Evolutionary conservation across 148 eudicot genomes (phyloP).

Genomic region (Vaccinium vitisidaea): DNA sequence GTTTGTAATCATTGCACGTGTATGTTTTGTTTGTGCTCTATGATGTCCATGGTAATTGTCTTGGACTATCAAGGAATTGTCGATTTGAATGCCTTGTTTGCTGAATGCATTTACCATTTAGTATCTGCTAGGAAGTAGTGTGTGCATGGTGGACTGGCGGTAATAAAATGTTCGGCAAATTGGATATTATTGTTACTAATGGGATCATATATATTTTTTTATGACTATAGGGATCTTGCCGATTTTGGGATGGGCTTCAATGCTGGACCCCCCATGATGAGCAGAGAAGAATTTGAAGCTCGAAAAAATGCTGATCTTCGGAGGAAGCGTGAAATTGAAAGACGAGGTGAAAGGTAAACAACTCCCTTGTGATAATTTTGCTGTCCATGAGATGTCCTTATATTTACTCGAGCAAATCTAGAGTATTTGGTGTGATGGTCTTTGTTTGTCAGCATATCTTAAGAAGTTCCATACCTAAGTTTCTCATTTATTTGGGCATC

Average conservation of each 20-base stretch:
- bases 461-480: background rate
- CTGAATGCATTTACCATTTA: background rate
- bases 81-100: background rate
- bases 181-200: background rate
- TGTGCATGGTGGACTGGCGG: background rate
- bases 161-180: background rate
- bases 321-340: slow-evolving; percentile 76
- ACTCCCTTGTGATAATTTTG: background rate
- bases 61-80: background rate
- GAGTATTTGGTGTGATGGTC: background rate
- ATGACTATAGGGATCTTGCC: slow-evolving; percentile 58
- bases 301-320: slow-evolving; percentile 50
- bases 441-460: background rate
- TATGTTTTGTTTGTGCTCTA: background rate
- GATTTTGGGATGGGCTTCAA: slow-evolving; percentile 67
- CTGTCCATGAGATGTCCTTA: background rate
- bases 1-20: background rate
- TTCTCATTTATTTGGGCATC: background rate
- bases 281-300: slow-evolving; percentile 84
- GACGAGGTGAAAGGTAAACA: slow-evolving; percentile 61
- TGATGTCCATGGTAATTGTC: background rate
- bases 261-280: slow-evolving; percentile 53
- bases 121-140: background rate
- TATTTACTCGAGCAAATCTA: background rate
- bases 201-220: too few species aligned